Percentiles rank a stretch among this genome's conserved stretches.
phyloP scores from a whole-genome alignment of 2,329 filamentous ascomycete genomes.

The Aspergillus quadrilineatus region DNA sequence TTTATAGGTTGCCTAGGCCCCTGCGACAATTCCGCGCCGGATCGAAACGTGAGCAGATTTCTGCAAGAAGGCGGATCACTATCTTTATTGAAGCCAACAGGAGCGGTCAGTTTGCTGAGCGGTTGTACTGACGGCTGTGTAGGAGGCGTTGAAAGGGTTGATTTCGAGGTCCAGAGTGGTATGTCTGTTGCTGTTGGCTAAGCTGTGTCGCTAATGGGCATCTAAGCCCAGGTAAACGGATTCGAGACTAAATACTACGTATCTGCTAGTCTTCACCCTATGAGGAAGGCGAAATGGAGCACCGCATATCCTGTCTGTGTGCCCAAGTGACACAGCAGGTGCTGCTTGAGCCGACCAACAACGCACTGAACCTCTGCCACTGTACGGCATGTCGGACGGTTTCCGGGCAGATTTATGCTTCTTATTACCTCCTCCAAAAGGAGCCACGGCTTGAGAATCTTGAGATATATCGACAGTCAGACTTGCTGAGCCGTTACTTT shows the following conservation, averaged over 20 bases:
- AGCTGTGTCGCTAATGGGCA: background rate
- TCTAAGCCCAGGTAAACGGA: background rate
- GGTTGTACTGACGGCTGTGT: background rate
- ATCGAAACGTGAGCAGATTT: conserved; percentile 25
- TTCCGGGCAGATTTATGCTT: conserved; percentile 49
- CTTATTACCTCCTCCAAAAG: conserved; percentile 44
- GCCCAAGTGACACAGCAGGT: conserved; percentile 26
- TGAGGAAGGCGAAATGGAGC: conserved; percentile 9
- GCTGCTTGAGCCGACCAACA: conserved; percentile 23
- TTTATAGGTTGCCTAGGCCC: conserved; percentile 22
- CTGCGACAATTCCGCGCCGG: background rate
- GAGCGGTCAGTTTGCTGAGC: background rate
- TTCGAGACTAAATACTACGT: background rate
- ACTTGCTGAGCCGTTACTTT: conserved; percentile 47
- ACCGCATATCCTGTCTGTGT: conserved; percentile 33
- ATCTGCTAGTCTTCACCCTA: background rate
- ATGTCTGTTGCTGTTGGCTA: background rate
- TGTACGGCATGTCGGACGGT: conserved; percentile 52
- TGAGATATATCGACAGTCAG: conserved; percentile 46
- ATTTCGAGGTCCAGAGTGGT: background rate
- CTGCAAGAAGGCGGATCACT: conserved; percentile 18
- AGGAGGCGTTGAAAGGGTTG: background rate
- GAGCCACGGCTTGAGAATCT: conserved; percentile 38
- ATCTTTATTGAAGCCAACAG: background rate
- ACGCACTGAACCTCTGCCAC: conserved; percentile 48